phyloP scores from a whole-genome alignment of 306 rosid genomes.

The Cajanus cajan region DNA sequence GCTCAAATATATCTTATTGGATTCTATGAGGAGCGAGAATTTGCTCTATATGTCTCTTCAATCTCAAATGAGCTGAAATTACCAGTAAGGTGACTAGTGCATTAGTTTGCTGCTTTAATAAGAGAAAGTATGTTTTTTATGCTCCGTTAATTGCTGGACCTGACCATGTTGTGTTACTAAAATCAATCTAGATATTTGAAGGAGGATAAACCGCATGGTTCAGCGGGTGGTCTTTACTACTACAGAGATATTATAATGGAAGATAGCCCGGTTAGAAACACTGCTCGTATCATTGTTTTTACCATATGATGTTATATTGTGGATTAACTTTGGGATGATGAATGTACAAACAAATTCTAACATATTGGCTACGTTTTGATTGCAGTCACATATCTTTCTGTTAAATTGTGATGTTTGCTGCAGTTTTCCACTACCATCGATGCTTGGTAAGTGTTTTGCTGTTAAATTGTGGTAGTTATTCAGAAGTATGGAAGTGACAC shows the following conservation, averaged over 20 bases:
- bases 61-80: slow-evolving; percentile 88
- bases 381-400: slow-evolving; percentile 90
- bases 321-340: slow-evolving; percentile 5
- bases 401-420: slow-evolving; percentile 97
- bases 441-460: slow-evolving; percentile 74
- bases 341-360: background rate
- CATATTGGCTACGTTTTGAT: slow-evolving; percentile 22
- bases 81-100: slow-evolving; percentile 74
- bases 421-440: slow-evolving; percentile 74
- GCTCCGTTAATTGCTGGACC: slow-evolving; percentile 11
- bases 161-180: slow-evolving; percentile 16
- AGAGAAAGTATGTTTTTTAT: background rate
- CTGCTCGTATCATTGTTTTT: background rate
- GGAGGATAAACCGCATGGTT: slow-evolving; percentile 97
- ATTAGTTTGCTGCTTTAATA: background rate
- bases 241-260: slow-evolving; percentile 87
- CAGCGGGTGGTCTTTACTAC: slow-evolving; percentile 88
- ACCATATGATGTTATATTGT: background rate
- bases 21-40: slow-evolving; percentile 94
- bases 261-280: slow-evolving; percentile 72
- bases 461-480: slow-evolving; percentile 5
- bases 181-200: slow-evolving; percentile 72
- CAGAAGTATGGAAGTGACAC: background rate
- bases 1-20: slow-evolving; percentile 86
- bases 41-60: slow-evolving; percentile 84